phyloP scores from a whole-genome alignment of 306 rosid species.

The Acacia melanoxylon region DNA sequence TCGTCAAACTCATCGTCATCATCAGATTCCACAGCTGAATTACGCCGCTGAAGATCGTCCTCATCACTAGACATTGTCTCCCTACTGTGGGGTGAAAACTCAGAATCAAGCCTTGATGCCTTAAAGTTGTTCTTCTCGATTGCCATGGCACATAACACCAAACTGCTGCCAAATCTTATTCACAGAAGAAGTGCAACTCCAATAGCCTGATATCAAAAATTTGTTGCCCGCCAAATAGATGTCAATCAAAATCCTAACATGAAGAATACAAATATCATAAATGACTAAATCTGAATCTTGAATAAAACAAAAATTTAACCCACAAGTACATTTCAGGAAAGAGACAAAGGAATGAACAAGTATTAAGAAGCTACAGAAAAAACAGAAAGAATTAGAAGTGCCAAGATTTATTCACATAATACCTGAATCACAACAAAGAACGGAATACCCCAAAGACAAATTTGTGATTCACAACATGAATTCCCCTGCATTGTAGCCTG shows the following conservation, averaged over 20 bases:
- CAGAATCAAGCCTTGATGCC: conserved; percentile 85
- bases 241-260: conserved; percentile 49
- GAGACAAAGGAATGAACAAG: background rate
- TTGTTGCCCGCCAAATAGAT: conserved; percentile 39
- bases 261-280: conserved; percentile 27
- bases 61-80: conserved; percentile 90
- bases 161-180: conserved; percentile 38
- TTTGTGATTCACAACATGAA: conserved; percentile 24
- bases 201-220: conserved; percentile 25
- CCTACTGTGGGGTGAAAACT: conserved; percentile 76
- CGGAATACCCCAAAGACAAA: conserved; percentile 22
- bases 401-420: conserved; percentile 21
- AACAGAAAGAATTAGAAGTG: background rate
- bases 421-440: conserved; percentile 47
- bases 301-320: background rate
- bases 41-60: conserved; percentile 73
- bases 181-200: conserved; percentile 11
- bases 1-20: conserved; percentile 93
- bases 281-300: background rate
- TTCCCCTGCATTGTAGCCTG: background rate
- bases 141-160: conserved; percentile 72
- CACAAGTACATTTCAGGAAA: background rate
- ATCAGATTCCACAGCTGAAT: conserved; percentile 75
- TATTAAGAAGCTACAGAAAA: background rate
- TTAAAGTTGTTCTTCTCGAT: conserved; percentile 94